These are phyloP conservation scores for Cladosporium colombiae DNA, from an alignment of 2,329 filamentous ascomycete species.

Conservation along the genomic window DNA sequence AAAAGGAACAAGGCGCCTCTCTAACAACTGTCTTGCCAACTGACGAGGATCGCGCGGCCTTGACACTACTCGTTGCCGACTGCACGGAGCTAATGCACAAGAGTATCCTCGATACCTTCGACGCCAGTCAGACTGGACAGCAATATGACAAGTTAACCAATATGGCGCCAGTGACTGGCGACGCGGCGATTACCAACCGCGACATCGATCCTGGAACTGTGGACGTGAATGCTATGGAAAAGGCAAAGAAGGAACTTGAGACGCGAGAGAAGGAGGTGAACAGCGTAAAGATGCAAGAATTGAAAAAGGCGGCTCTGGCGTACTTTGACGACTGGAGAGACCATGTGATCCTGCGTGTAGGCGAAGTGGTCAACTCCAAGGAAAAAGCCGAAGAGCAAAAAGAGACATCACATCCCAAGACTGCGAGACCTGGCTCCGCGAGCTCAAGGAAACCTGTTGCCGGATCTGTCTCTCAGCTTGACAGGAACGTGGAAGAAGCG, in stretches of 20 bases:
- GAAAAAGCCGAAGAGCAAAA: conserved; percentile 36
- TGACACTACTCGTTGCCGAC: conserved; percentile 49
- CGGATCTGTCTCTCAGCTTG: conserved; percentile 28
- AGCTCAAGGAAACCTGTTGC: conserved; percentile 26
- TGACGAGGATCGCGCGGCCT: conserved; percentile 44
- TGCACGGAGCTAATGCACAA: conserved; percentile 50
- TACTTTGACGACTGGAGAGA: conserved; percentile 82
- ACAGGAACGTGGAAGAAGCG: conserved; percentile 32
- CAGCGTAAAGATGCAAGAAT: conserved; percentile 57
- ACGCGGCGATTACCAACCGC: conserved; percentile 15
- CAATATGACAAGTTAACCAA: conserved; percentile 14
- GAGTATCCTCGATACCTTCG: conserved; percentile 46
- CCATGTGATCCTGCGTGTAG: conserved; percentile 67
- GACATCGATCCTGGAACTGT: conserved; percentile 21
- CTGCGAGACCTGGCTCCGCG: conserved; percentile 20
- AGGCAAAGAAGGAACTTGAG: conserved; percentile 36
- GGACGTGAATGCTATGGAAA: conserved; percentile 21
- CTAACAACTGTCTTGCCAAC: conserved; percentile 50
- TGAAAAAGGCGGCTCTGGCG: conserved; percentile 68
- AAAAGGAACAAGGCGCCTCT: conserved; percentile 37
- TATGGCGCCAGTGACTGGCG: conserved; percentile 19
- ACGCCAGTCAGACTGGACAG: conserved; percentile 38
- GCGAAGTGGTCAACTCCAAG: conserved; percentile 59
- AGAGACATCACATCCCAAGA: conserved; percentile 41
- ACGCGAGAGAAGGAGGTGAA: conserved; percentile 53